Base-by-base conservation (phyloP, 805 yeast genomes). In the Zygoascus bituminiphila region DNA sequence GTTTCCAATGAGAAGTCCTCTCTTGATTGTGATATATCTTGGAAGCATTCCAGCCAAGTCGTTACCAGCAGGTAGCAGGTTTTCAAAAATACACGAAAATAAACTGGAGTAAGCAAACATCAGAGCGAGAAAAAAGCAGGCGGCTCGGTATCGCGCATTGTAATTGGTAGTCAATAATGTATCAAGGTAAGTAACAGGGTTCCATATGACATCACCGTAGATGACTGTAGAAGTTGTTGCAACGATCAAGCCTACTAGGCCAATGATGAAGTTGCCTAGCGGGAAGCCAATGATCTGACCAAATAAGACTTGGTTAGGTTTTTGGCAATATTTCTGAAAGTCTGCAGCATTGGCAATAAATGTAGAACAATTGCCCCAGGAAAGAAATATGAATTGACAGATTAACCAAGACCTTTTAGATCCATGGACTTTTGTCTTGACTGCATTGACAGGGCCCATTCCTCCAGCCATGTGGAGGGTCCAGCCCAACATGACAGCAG, bases 21-120 rank as follows among this genome's bases (percentile, higher is more conserved):
- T 58, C 51, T 70, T 58, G 40, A 68, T 65, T 61, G 65, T 73
- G 51, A 75, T 56, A 60, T 62, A 73, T 35, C 70, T 65, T 2
- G 79, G 79, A 42, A 70, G 58, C 55, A 74, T 57, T 1, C 75
- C 75, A 9, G 76, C 66, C 44, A 73, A 62, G 48, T 75, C 79
- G 1, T 74, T 74, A 20, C 77, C 78, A 38, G 74, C 71, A 2
- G 76, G 68, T 33, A 75, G 63, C 7, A 76, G 70, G 58, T 74
- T 74, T 26, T 76, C 77, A 21, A 48, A 48, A 20, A 51, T 43
- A 43, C 52, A 51, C 1, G 52, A 49, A 25, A 49, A 45, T 17
- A 51, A 14, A 9, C 37, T 17, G 8, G 54, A 51, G 40, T 38
- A 49, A 7, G 52, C 50, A 38, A 51, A 49, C 35, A 45, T 19